Percentiles rank a stretch among this genome's conserved stretches.
These are phyloP conservation scores for Aspergillus hiratsukae DNA, from an alignment of 2,329 filamentous ascomycete genomes.

Conservation along the genomic window DNA sequence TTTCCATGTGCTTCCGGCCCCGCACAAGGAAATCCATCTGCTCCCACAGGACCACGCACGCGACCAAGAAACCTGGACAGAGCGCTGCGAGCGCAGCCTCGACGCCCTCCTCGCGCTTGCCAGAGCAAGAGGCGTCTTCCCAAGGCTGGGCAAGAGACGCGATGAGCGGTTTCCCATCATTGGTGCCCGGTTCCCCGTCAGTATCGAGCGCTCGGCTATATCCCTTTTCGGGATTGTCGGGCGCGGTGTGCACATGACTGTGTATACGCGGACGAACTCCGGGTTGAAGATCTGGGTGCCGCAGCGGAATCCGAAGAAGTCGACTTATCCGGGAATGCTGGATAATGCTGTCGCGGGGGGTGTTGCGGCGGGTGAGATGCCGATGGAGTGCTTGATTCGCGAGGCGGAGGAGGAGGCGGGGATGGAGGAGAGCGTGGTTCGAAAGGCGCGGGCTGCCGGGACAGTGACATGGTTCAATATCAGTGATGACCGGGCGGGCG, in stretches of 20 bases:
- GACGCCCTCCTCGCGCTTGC: constrained; percentile 1
- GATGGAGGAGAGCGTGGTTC: background rate
- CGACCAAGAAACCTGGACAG: constrained; percentile 2
- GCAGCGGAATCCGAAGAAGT: constrained; percentile 3
- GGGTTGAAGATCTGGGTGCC: constrained; percentile 7
- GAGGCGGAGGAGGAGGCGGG: constrained; percentile 7
- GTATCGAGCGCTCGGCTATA: constrained; percentile 4
- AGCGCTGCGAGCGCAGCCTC: background rate
- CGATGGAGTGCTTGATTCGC: constrained; percentile 6
- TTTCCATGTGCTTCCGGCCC: constrained; percentile 1
- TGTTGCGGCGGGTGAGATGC: constrained; percentile 6
- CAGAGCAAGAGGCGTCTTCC: constrained; percentile 1
- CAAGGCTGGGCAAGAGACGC: background rate
- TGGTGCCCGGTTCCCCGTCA: constrained; percentile 3
- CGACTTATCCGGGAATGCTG: constrained; percentile 1
- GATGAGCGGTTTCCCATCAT: constrained; percentile 7
- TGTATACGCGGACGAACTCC: background rate
- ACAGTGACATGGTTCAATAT: constrained; percentile 7
- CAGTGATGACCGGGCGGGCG: constrained; percentile 4
- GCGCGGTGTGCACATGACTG: constrained; percentile 8
- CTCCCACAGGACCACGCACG: background rate
- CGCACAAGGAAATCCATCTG: constrained; percentile 4
- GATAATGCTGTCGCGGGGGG: constrained; percentile 9
- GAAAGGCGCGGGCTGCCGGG: constrained; percentile 1
- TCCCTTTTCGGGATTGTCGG: constrained; percentile 6